These are phyloP conservation scores for Epichloe scottii DNA, from an alignment of 2,329 filamentous ascomycete species.

Conservation along the genomic window DNA sequence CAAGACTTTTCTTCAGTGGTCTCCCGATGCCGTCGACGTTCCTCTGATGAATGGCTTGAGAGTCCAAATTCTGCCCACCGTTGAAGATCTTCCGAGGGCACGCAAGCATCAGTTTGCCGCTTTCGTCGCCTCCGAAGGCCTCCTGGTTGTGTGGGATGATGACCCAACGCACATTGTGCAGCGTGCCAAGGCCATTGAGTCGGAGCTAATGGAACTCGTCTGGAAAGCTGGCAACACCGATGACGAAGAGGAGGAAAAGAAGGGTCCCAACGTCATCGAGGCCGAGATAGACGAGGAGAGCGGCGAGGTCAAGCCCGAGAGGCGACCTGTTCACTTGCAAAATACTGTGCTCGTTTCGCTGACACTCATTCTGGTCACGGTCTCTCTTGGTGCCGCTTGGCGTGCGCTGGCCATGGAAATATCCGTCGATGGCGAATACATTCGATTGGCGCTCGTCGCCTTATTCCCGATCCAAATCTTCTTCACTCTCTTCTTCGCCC, in stretches of 20 bases:
- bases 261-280: conserved; percentile 29
- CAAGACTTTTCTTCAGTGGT: conserved; percentile 63
- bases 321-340: conserved; percentile 53
- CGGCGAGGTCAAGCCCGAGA: conserved; percentile 51
- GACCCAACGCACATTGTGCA: conserved; percentile 58
- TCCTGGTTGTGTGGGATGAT: conserved; percentile 74
- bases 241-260: conserved; percentile 42
- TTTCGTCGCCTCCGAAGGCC: conserved; percentile 57
- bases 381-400: conserved; percentile 57
- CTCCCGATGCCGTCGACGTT: conserved; percentile 60
- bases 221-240: conserved; percentile 51
- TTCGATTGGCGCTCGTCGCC: conserved; percentile 50
- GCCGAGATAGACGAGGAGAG: conserved; percentile 59
- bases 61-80: conserved; percentile 60
- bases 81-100: conserved; percentile 57
- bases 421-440: conserved; percentile 48
- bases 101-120: conserved; percentile 72
- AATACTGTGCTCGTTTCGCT: conserved; percentile 57
- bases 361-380: conserved; percentile 52
- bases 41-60: conserved; percentile 66
- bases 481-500: conserved; percentile 71
- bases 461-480: conserved; percentile 63
- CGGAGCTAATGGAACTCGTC: conserved; percentile 64
- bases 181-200: conserved; percentile 60
- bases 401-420: conserved; percentile 57